Evolutionary conservation across 495 filamentous ascomycete species (phyloP).

Genomic region (Lasiosphaeria miniovina): DNA sequence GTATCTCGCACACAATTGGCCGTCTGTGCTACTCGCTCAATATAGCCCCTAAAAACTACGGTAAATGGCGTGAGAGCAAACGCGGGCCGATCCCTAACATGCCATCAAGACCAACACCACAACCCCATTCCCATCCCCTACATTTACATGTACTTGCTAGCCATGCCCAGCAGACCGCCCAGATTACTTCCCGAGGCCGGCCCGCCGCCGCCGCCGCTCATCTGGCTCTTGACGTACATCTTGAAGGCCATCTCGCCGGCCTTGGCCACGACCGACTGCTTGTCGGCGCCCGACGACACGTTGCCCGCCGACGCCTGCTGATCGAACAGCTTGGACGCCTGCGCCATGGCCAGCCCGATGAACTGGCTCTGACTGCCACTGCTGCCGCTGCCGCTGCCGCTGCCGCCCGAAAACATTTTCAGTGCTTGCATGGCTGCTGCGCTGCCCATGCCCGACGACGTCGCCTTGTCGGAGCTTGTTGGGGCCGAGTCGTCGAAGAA

Average conservation of each 20-base stretch:
- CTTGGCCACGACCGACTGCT: slow-evolving; percentile 50
- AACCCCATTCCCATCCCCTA: background rate
- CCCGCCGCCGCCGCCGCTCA: slow-evolving; percentile 15
- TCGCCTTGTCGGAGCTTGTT: slow-evolving; percentile 23
- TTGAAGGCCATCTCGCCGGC: slow-evolving; percentile 54
- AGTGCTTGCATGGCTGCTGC: slow-evolving; percentile 68
- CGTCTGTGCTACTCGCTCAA: no score
- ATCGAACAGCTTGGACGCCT: slow-evolving; percentile 54
- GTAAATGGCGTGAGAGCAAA: no score
- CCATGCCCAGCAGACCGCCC: slow-evolving; percentile 19
- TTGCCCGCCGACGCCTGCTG: slow-evolving; percentile 45
- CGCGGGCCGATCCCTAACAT: background rate
- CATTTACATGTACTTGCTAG: slow-evolving; percentile 22
- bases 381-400: slow-evolving; percentile 20
- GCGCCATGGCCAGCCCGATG: slow-evolving; percentile 51
- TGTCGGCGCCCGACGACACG: slow-evolving; percentile 42
- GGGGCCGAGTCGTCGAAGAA: slow-evolving; percentile 43
- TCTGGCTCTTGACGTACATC: slow-evolving; percentile 54
- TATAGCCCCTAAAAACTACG: no score
- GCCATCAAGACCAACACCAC: background rate
- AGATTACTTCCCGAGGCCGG: background rate
- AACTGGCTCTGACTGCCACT: slow-evolving; percentile 43
- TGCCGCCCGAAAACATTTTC: slow-evolving; percentile 57
- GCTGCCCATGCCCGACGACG: slow-evolving; percentile 47
- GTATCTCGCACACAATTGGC: no score